Evolutionary conservation across 1,139 yeast genomes (phyloP).

Genomic region (Candida labiduridarum): DNA sequence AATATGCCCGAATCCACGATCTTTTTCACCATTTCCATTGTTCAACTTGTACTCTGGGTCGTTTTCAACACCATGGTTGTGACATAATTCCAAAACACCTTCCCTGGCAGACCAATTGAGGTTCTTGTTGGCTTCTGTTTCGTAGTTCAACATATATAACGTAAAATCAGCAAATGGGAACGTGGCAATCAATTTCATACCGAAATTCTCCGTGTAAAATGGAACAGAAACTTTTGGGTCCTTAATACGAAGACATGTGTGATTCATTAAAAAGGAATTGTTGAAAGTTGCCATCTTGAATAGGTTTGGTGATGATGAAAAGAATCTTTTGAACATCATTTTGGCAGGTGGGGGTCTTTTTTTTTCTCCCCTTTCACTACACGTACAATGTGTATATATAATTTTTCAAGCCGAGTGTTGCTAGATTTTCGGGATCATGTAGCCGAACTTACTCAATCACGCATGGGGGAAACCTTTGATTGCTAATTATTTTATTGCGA

Average conservation of each 20-base stretch:
- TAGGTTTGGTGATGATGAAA: conserved; percentile 2
- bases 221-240: conserved; percentile 74
- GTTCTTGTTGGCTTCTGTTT: conserved; percentile 44
- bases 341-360: conserved; percentile 1
- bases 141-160: conserved; percentile 68
- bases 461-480: neutral
- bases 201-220: conserved; percentile 76
- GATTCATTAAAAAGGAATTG: conserved; percentile 55
- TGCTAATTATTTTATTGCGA: no score
- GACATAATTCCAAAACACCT: conserved; percentile 85
- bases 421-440: neutral
- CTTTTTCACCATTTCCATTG: conserved; percentile 83
- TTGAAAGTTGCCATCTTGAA: conserved; percentile 34
- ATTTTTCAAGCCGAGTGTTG: neutral
- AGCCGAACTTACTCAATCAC: neutral
- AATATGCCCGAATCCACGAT: conserved; percentile 93
- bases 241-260: conserved; percentile 78
- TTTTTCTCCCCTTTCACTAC: neutral
- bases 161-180: conserved; percentile 62
- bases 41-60: conserved; percentile 61
- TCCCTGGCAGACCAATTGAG: conserved; percentile 60
- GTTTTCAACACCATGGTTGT: conserved; percentile 72
- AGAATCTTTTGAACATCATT: conserved; percentile 3
- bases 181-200: conserved; percentile 62
- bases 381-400: neutral